Base-by-base conservation (phyloP, 129 eudicot species). In the Pulicaria dysenterica region DNA sequence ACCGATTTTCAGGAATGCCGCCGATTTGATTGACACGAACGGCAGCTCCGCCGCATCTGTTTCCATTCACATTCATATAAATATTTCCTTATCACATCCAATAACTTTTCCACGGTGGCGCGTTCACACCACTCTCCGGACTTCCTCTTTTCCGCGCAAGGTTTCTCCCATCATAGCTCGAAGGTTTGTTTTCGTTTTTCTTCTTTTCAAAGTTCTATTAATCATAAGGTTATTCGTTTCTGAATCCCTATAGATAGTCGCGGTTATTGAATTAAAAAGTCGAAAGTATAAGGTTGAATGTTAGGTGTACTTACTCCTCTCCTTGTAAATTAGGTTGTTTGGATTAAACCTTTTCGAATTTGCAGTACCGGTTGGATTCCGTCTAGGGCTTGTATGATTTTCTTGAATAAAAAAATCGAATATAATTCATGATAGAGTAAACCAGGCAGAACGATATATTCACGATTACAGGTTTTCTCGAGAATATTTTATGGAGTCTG, bases 221-320 rank as follows among this genome's bases (percentile, higher is more conserved):
- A 4, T 40, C 24, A 36, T 64, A 19, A 19, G 19, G 67, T 60
- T 38, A 49, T 10, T 39, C 5, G 6, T 17, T 4, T 16, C 48
- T 49, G 8, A 39, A 62, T 37, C 38, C 16, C 31, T 51, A 73
- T 67, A 7, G 7, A 16, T 76, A 45, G 15, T 48, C 14, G 41
- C 54, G 69, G 48, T 39, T 41, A 50, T 13, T 10, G 38, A 38
- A 61, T 66, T 34, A 5, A 19, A 60, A 46, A 59, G 4, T 48
- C 41, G 72, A 45, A 11, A 34, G 39, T 19, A 14, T 57, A 7
- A 12, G 54, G 59, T 16, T 48, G 61, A 73, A 62, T 64, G 43
- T 73, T 73, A 73, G 78, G 71, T 62, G 62, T 73, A 73, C 78
- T 73, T 73, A 61, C 78, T 73, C 78, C 78, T 36, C 71, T 62